Conservation (phyloP, 495 filamentous ascomycete genomes). For the Apodospora peruviana region DNA sequence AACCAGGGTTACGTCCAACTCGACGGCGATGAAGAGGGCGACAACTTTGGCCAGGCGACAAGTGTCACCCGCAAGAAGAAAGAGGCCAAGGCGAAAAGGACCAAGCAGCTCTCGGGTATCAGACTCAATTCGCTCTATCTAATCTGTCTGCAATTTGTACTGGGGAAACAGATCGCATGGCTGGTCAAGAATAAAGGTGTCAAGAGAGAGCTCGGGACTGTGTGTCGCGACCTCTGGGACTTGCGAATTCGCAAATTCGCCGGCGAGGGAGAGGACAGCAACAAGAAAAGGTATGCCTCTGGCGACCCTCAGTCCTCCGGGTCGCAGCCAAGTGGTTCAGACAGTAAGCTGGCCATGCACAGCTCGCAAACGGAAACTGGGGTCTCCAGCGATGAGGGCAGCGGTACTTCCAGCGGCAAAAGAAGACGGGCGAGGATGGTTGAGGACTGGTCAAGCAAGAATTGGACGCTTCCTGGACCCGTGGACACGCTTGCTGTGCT, state of each 20-base stretch:
- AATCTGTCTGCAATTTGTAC: constrained; percentile 76
- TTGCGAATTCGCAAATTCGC: constrained; percentile 35
- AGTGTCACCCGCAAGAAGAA: constrained; percentile 35
- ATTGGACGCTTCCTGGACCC: constrained; percentile 35
- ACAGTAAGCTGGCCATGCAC: constrained; percentile 21
- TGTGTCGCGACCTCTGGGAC: constrained; percentile 48
- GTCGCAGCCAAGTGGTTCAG: neutral
- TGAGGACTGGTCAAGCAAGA: constrained; percentile 17
- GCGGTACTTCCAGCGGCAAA: neutral
- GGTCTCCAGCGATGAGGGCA: neutral
- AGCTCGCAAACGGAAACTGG: constrained; percentile 31
- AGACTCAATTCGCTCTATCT: constrained; percentile 72
- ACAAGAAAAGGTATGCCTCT: constrained; percentile 8
- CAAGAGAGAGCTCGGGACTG: constrained; percentile 38
- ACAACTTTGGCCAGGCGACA: constrained; percentile 64
- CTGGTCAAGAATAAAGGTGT: constrained; percentile 38
- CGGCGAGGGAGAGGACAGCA: constrained; percentile 6
- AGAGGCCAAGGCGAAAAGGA: constrained; percentile 49
- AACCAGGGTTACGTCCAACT: constrained; percentile 45
- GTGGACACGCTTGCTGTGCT: constrained; percentile 40
- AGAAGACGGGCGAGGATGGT: constrained; percentile 7
- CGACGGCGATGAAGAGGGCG: constrained; percentile 66
- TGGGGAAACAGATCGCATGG: constrained; percentile 36
- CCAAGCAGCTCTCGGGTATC: constrained; percentile 56
- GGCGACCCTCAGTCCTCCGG: neutral